Conservation (phyloP, 1,284 basidiomycete species). For the Marasmius tenuissimus region DNA sequence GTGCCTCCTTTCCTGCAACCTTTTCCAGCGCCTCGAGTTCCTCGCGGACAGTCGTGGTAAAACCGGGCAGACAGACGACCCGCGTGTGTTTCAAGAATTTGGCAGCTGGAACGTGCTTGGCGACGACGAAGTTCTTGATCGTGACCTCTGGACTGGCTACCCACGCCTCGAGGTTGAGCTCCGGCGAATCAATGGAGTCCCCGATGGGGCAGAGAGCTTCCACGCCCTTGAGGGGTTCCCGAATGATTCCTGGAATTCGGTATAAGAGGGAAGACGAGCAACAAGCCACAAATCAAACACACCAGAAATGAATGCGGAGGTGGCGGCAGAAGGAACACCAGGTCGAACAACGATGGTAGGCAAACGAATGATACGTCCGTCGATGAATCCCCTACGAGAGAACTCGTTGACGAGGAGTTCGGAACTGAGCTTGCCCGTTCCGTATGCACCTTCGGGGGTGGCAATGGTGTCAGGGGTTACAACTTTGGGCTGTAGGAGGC, state of each 20-base stretch:
- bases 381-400: slow-evolving; percentile 59
- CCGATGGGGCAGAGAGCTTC: slow-evolving; percentile 56
- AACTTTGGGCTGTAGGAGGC: slow-evolving; percentile 38
- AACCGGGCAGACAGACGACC: slow-evolving; percentile 50
- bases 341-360: slow-evolving; percentile 64
- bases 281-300: slow-evolving; percentile 2
- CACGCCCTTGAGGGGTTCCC: slow-evolving; percentile 59
- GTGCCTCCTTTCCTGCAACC: slow-evolving; percentile 38
- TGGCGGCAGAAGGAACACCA: slow-evolving; percentile 55
- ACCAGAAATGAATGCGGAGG: slow-evolving; percentile 61
- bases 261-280: background rate
- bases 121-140: slow-evolving; percentile 54
- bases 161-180: slow-evolving; percentile 50
- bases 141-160: slow-evolving; percentile 54
- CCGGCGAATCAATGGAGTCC: slow-evolving; percentile 39
- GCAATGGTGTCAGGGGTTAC: slow-evolving; percentile 52
- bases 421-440: slow-evolving; percentile 56
- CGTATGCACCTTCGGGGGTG: slow-evolving; percentile 59
- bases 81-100: slow-evolving; percentile 51
- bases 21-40: slow-evolving; percentile 42
- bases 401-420: slow-evolving; percentile 68
- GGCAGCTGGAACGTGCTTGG: slow-evolving; percentile 48
- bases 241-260: slow-evolving; percentile 46
- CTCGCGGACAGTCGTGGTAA: slow-evolving; percentile 46
- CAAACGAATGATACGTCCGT: slow-evolving; percentile 61